phyloP scores from a whole-genome alignment of 805 yeast species.

The Zygosaccharomyces bisporus region DNA sequence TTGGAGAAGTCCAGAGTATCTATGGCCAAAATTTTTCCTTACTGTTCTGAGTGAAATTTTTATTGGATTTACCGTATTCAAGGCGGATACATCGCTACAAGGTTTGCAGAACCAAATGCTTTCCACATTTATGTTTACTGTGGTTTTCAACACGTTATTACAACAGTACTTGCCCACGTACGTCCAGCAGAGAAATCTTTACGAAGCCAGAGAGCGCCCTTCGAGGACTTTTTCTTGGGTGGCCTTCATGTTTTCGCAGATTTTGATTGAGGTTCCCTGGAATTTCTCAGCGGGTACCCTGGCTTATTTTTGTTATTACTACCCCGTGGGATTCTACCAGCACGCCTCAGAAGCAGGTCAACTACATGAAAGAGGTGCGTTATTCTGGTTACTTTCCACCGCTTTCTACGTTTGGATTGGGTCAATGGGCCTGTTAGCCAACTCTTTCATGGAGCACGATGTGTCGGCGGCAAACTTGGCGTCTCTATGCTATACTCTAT shows the following conservation, averaged over 20 bases:
- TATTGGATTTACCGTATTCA: constrained; percentile 72
- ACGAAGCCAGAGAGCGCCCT: constrained; percentile 71
- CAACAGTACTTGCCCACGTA: constrained; percentile 65
- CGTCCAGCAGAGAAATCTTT: constrained; percentile 58
- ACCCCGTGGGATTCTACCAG: constrained; percentile 62
- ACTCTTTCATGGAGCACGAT: constrained; percentile 56
- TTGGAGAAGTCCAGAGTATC: constrained; percentile 63
- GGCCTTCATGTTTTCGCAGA: constrained; percentile 58
- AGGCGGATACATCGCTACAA: constrained; percentile 58
- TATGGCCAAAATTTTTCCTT: constrained; percentile 56
- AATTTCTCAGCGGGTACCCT: constrained; percentile 57
- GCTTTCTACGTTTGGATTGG: constrained; percentile 53
- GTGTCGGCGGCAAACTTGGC: constrained; percentile 64
- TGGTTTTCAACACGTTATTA: constrained; percentile 51
- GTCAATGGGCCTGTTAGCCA: constrained; percentile 54
- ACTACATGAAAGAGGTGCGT: constrained; percentile 53
- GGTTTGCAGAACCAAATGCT: constrained; percentile 83
- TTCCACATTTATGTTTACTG: constrained; percentile 63
- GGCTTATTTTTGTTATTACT: constrained; percentile 60
- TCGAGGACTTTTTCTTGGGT: constrained; percentile 67
- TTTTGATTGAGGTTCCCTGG: constrained; percentile 66
- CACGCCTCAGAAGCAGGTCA: constrained; percentile 55
- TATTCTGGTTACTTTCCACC: constrained; percentile 44
- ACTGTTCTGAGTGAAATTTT: constrained; percentile 53
- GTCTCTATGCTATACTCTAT: constrained; percentile 54